phyloP scores from a whole-genome alignment of 192 early-diverging fungal genomes.

The Helicostylum pulchrum region DNA sequence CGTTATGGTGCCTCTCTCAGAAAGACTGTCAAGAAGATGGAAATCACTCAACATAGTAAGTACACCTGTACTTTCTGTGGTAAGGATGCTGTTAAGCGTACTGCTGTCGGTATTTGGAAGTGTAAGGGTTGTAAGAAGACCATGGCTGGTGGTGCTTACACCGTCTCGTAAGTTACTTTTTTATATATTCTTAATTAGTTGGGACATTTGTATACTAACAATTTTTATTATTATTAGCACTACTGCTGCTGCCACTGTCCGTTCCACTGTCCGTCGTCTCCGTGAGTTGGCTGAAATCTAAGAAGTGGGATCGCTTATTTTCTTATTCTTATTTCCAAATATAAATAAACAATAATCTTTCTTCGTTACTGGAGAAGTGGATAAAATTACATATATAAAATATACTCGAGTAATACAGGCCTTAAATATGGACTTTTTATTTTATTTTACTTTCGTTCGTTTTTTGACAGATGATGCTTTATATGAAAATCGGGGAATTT shows the following conservation, averaged over 20 bases:
- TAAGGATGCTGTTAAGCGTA: constrained; percentile 93
- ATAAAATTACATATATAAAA: neutral
- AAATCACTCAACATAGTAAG: constrained; percentile 99
- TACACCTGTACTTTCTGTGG: constrained; percentile 99
- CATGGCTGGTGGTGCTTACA: constrained; percentile 96
- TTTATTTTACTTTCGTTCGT: too few species aligned
- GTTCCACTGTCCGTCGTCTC: constrained; percentile 97
- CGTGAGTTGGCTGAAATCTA: constrained; percentile 90
- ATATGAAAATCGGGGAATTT: too few species aligned
- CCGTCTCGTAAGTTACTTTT: constrained; percentile 61
- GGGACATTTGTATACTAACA: neutral
- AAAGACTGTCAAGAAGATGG: constrained; percentile 97
- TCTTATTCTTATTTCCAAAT: neutral
- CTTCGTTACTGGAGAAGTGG: neutral
- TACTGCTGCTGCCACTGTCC: constrained; percentile 85
- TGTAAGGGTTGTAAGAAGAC: constrained; percentile 94
- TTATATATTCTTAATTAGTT: neutral
- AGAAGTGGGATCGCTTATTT: constrained; percentile 18
- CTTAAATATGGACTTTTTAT: neutral
- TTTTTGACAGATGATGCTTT: too few species aligned
- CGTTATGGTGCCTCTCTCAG: constrained; percentile 99
- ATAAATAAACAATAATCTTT: neutral
- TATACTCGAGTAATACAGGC: neutral
- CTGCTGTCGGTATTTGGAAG: constrained; percentile 98
- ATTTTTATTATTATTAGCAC: constrained; percentile 50